Evolutionary conservation across 306 rosid genomes (phyloP).

Genomic region (Glycyrrhiza uralensis): DNA sequence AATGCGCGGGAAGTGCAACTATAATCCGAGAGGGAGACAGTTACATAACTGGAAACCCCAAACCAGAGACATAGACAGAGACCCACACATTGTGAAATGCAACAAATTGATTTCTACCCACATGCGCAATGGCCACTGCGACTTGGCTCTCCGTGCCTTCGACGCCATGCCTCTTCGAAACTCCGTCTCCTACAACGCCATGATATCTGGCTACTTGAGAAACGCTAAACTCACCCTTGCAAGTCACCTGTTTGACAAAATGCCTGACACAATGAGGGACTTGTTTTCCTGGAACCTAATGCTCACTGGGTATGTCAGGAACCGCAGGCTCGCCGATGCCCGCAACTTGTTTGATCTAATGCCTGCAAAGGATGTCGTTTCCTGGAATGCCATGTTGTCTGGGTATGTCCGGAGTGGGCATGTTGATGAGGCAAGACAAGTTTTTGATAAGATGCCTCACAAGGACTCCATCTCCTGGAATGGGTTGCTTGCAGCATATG

Average conservation of each 20-base stretch:
- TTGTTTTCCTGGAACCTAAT: constrained; percentile 69
- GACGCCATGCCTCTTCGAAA: constrained; percentile 57
- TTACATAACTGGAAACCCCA: background rate
- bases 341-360: constrained; percentile 53
- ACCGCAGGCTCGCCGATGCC: constrained; percentile 50
- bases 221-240: constrained; percentile 55
- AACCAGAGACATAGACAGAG: constrained; percentile 3
- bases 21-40: background rate
- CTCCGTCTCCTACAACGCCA: constrained; percentile 63
- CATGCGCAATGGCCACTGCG: constrained; percentile 68
- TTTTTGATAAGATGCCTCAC: constrained; percentile 52
- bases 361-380: constrained; percentile 67
- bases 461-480: constrained; percentile 76
- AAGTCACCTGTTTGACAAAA: constrained; percentile 57
- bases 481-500: constrained; percentile 68
- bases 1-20: background rate
- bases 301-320: constrained; percentile 66
- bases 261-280: constrained; percentile 63
- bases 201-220: constrained; percentile 68
- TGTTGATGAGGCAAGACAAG: constrained; percentile 54
- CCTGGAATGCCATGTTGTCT: constrained; percentile 81
- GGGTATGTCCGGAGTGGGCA: constrained; percentile 73
- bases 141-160: constrained; percentile 51
- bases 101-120: constrained; percentile 48
- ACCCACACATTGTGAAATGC: constrained; percentile 46